Evolutionary conservation across 2,329 filamentous ascomycete species (phyloP).

Genomic region (Penicillium nordicum): DNA sequence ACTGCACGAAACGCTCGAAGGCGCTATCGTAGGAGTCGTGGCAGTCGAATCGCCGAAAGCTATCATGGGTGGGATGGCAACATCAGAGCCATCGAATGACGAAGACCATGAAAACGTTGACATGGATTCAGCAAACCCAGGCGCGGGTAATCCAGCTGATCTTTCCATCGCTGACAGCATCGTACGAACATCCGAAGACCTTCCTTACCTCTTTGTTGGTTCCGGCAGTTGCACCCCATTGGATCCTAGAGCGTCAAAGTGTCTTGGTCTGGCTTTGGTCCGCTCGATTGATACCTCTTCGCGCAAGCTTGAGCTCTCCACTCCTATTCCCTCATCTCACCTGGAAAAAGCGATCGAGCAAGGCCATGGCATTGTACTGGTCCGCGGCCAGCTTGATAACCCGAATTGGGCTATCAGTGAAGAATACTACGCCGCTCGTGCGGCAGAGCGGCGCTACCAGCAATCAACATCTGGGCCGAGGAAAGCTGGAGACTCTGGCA

Average conservation of each 20-base stretch:
- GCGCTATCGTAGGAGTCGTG: constrained; percentile 53
- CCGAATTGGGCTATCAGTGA: constrained; percentile 47
- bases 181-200: constrained; percentile 42
- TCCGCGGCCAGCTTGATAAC: constrained; percentile 46
- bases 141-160: not conserved
- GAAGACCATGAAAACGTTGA: constrained; percentile 16
- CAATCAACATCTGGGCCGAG: constrained; percentile 20
- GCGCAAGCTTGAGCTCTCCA: constrained; percentile 47
- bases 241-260: constrained; percentile 47
- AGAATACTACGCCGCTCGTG: constrained; percentile 40
- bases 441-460: constrained; percentile 35
- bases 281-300: constrained; percentile 40
- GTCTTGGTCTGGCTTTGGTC: constrained; percentile 51
- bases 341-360: constrained; percentile 34
- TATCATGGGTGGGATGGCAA: constrained; percentile 22
- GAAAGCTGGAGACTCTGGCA: constrained; percentile 12
- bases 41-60: constrained; percentile 43
- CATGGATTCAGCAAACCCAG: constrained; percentile 16
- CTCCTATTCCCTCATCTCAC: constrained; percentile 42
- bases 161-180: constrained; percentile 24
- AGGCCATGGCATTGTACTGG: constrained; percentile 45
- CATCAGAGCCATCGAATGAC: constrained; percentile 4
- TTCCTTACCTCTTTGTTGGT: constrained; percentile 52
- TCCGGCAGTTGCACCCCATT: constrained; percentile 42
- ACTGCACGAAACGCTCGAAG: constrained; percentile 52